These are phyloP conservation scores for Lichtheimia ornata DNA, from an alignment of 371 early-diverging fungal species.

Conservation along the genomic window DNA sequence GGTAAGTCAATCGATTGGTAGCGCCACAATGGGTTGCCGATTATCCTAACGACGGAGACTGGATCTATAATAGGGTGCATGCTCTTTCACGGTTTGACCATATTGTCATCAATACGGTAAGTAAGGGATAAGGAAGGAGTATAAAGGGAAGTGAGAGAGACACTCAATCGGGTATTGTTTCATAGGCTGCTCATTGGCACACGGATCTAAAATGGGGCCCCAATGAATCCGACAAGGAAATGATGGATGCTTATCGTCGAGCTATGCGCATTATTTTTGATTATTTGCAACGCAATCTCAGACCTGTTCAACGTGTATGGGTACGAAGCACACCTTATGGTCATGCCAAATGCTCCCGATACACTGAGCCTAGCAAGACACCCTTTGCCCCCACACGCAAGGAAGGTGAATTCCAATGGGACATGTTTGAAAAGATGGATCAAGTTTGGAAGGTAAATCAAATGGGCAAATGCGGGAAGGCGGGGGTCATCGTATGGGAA, in stretches of 20 bases:
- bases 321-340: constrained; percentile 51
- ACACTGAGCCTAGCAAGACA: constrained; percentile 29
- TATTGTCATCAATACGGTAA: constrained; percentile 47
- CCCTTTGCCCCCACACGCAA: constrained; percentile 36
- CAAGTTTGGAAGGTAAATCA: constrained; percentile 34
- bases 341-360: constrained; percentile 42
- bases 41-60: background rate
- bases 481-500: background rate
- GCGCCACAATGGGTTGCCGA: background rate
- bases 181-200: constrained; percentile 52
- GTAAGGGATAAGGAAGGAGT: background rate
- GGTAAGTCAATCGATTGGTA: constrained; percentile 22
- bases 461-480: background rate
- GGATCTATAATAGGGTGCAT: constrained; percentile 31
- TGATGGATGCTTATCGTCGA: constrained; percentile 35
- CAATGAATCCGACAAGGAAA: constrained; percentile 30
- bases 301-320: constrained; percentile 40
- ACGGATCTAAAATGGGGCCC: constrained; percentile 38
- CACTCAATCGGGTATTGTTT: background rate
- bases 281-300: constrained; percentile 26
- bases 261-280: constrained; percentile 31
- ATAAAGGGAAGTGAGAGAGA: background rate
- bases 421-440: constrained; percentile 43
- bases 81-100: constrained; percentile 39
- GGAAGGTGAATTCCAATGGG: constrained; percentile 49